Evolutionary conservation across 2,329 filamentous ascomycete species (phyloP).

Genomic region (Penicillium sp.): DNA sequence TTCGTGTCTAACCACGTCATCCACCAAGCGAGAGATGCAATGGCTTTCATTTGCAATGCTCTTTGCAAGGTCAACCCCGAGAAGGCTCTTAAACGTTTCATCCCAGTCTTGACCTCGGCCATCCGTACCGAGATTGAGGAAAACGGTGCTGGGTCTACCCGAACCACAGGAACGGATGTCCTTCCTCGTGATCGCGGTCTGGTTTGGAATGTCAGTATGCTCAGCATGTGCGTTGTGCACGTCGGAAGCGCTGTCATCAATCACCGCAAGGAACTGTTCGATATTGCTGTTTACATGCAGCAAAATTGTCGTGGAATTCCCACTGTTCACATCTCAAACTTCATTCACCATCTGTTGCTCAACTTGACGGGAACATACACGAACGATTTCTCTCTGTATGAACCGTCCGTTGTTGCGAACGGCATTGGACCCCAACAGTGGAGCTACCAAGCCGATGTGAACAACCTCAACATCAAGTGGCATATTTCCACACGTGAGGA

Average conservation of each 20-base stretch:
- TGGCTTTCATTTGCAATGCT: conserved; percentile 97
- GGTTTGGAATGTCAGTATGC: conserved; percentile 95
- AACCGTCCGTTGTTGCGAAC: conserved; percentile 69
- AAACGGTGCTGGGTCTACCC: conserved; percentile 91
- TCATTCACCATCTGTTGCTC: conserved; percentile 91
- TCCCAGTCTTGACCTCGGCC: conserved; percentile 85
- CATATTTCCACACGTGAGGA: conserved; percentile 80
- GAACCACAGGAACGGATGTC: conserved; percentile 91
- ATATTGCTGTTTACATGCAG: conserved; percentile 95
- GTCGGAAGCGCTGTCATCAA: conserved; percentile 87
- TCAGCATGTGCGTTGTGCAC: conserved; percentile 97
- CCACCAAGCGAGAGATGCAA: conserved; percentile 93
- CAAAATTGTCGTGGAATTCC: conserved; percentile 90
- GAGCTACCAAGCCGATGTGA: conserved; percentile 75
- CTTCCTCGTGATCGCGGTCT: conserved; percentile 87
- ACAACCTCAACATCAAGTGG: conserved; percentile 84
- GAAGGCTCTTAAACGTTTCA: conserved; percentile 85
- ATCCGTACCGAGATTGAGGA: conserved; percentile 97
- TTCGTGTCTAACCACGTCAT: conserved; percentile 95
- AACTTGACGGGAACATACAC: conserved; percentile 95
- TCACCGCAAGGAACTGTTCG: conserved; percentile 85
- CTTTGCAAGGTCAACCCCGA: conserved; percentile 94
- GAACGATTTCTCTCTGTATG: conserved; percentile 83
- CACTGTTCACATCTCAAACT: conserved; percentile 95
- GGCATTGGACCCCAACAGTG: conserved; percentile 80